A percentile compares a stretch with the other conserved stretches of the same genome.
These are phyloP conservation scores for Carpinus fangiana DNA, from an alignment of 306 rosid species.

Conservation along the genomic window DNA sequence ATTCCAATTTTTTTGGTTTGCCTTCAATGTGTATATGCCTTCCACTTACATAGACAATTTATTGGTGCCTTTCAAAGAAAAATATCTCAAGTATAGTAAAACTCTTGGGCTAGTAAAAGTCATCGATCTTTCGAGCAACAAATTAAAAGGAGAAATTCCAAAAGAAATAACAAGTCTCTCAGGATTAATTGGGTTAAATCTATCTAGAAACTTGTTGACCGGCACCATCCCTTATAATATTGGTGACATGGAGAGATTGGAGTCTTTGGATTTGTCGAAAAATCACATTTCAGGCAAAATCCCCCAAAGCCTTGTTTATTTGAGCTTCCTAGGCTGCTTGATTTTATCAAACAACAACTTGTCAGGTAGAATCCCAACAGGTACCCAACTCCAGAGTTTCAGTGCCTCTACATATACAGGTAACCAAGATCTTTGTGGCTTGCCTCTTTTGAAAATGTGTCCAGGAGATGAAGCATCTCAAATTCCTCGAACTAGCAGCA, in stretches of 20 bases:
- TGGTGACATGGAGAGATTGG: slow-evolving; percentile 11
- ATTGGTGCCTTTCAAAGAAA: slow-evolving; percentile 29
- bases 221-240: slow-evolving; percentile 25
- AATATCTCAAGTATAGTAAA: background rate
- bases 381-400: slow-evolving; percentile 27
- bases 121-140: slow-evolving; percentile 38
- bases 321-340: background rate
- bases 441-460: slow-evolving; percentile 22
- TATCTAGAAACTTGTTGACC: slow-evolving; percentile 16
- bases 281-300: slow-evolving; percentile 29
- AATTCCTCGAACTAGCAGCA: background rate
- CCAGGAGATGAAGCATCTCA: slow-evolving; percentile 3
- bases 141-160: slow-evolving; percentile 29
- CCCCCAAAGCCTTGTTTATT: slow-evolving; percentile 11
- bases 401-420: slow-evolving; percentile 1
- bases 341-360: slow-evolving; percentile 31
- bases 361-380: slow-evolving; percentile 18
- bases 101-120: slow-evolving; percentile 10
- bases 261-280: slow-evolving; percentile 30
- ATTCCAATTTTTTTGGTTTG: too few species aligned
- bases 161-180: background rate
- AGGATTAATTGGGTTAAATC: slow-evolving; percentile 20
- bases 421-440: slow-evolving; percentile 33
- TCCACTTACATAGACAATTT: too few species aligned
- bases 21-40: too few species aligned